phyloP scores from a whole-genome alignment of 2,329 filamentous ascomycete species.

The Phyllosticta capitalensis region DNA sequence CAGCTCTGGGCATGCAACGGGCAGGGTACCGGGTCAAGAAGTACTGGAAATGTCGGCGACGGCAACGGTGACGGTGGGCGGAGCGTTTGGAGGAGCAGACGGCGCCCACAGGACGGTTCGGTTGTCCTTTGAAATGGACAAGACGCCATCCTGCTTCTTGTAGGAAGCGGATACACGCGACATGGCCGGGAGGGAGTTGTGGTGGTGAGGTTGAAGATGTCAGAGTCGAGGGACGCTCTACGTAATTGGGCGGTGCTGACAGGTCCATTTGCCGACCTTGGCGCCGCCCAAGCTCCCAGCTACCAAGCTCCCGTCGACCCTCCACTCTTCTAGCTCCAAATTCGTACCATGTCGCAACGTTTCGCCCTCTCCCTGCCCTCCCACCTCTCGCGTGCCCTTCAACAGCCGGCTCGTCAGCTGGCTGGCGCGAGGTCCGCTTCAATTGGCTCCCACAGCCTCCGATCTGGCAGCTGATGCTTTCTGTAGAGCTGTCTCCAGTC shows the following conservation, averaged over 20 bases:
- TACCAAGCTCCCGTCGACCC: not conserved
- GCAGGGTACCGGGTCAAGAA: not conserved
- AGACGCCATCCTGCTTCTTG: constrained; percentile 90
- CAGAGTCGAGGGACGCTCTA: not conserved
- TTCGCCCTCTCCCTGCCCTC: not conserved
- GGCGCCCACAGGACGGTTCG: constrained; percentile 75
- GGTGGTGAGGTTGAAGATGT: not conserved
- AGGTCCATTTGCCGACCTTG: not conserved
- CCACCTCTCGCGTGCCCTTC: not conserved
- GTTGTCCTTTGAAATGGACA: constrained; percentile 65
- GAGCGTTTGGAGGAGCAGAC: constrained; percentile 53
- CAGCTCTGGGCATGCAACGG: not conserved
- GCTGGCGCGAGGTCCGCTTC: not conserved
- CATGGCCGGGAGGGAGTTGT: constrained; percentile 20
- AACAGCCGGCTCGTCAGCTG: not conserved
- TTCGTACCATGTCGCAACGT: not conserved
- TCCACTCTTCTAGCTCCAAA: not conserved
- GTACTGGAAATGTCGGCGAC: constrained; percentile 74
- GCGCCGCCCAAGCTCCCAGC: not conserved
- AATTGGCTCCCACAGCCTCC: not conserved
- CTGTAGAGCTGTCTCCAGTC: not conserved
- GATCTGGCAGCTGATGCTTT: not conserved
- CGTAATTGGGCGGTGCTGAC: not conserved
- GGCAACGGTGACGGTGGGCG: constrained; percentile 57
- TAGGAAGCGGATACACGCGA: constrained; percentile 45